Percentiles rank a stretch among this genome's conserved stretches.
Evolutionary conservation across 106 monocot species (phyloP).

Genomic region (Alisma plantagoaquatica): DNA sequence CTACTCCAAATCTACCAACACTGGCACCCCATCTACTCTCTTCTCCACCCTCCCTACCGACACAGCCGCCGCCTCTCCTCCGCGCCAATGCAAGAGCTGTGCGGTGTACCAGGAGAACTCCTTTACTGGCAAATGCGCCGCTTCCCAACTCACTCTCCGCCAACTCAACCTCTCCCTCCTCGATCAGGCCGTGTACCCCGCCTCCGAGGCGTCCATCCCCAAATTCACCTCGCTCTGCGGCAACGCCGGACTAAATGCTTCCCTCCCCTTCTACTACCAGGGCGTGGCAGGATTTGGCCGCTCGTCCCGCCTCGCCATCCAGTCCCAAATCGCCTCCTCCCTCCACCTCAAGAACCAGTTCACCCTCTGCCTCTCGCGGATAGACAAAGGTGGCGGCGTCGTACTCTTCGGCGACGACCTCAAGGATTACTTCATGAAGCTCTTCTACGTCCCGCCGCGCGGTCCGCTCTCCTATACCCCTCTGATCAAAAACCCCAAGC

Average conservation of each 20-base stretch:
- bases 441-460: constrained; percentile 16
- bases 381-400: constrained; percentile 4
- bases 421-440: no score
- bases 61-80: no score
- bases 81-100: no score
- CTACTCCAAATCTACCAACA: no score
- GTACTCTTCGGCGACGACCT: constrained; percentile 25
- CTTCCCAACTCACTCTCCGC: constrained; percentile 7
- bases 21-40: no score
- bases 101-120: no score
- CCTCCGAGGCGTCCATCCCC: background rate
- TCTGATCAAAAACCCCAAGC: constrained; percentile 4
- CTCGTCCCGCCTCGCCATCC: constrained; percentile 1
- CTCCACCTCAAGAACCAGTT: constrained; percentile 20
- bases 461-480: constrained; percentile 15
- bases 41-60: no score
- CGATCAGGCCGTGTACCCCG: constrained; percentile 6
- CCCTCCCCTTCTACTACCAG: no score
- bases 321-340: constrained; percentile 16
- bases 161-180: constrained; percentile 2
- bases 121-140: no score
- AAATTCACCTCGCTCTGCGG: constrained; percentile 14
- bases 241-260: background rate
- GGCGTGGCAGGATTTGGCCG: constrained; percentile 22
- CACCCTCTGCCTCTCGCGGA: constrained; percentile 25